A percentile compares a stretch with the other conserved stretches of the same genome.
These are phyloP conservation scores for Platismatia glauca DNA, from an alignment of 495 filamentous ascomycete species.

Conservation along the genomic window DNA sequence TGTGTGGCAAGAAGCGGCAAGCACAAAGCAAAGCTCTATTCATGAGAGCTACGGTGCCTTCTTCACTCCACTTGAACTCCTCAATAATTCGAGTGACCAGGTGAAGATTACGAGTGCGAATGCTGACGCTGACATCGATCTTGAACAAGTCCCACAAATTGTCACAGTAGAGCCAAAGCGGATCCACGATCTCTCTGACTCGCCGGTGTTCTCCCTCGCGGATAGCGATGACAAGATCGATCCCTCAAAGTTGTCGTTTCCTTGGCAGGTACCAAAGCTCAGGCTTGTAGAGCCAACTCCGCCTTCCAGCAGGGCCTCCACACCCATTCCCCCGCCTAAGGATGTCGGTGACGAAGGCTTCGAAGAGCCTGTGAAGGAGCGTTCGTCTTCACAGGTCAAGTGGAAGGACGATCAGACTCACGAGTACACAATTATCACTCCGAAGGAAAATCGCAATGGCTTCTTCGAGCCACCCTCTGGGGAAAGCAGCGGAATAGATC, in stretches of 20 bases:
- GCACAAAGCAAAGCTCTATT: conserved; percentile 20
- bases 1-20: conserved; percentile 22
- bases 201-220: conserved; percentile 21
- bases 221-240: conserved; percentile 23
- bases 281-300: conserved; percentile 45
- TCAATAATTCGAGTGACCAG: conserved; percentile 15
- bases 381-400: conserved; percentile 45
- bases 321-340: conserved; percentile 27
- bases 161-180: conserved; percentile 24
- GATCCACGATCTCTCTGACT: conserved; percentile 10
- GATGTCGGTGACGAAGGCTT: conserved; percentile 21
- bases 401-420: conserved; percentile 56
- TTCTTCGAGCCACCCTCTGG: conserved; percentile 1
- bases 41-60: conserved; percentile 26
- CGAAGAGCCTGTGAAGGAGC: conserved; percentile 14
- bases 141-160: conserved; percentile 19
- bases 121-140: conserved; percentile 21
- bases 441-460: conserved; percentile 32
- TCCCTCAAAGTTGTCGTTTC: conserved; percentile 26
- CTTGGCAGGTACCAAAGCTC: conserved; percentile 43
- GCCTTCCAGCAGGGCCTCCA: conserved; percentile 39
- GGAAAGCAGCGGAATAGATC: neutral
- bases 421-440: conserved; percentile 49
- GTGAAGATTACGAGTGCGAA: conserved; percentile 17
- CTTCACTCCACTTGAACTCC: conserved; percentile 25